A percentile compares a stretch with the other conserved stretches of the same genome.
Evolutionary conservation across 306 rosid species (phyloP).

Genomic region (Oxytropis ochrocephala): DNA sequence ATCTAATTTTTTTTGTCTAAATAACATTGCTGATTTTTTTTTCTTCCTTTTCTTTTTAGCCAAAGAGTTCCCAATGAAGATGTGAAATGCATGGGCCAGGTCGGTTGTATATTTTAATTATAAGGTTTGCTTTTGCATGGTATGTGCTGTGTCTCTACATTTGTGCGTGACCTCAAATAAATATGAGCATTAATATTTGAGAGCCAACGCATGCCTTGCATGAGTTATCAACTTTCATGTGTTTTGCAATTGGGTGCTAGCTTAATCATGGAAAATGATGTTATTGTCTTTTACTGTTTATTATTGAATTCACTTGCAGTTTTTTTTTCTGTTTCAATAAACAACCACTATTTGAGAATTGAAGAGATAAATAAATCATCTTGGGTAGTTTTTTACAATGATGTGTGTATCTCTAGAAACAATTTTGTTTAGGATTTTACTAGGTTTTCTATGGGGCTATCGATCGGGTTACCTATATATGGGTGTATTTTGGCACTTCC

Average conservation of each 20-base stretch:
- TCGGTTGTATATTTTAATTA: constrained; percentile 47
- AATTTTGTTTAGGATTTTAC: too few relatives aligned
- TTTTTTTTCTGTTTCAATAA: constrained; percentile 6
- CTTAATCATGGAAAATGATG: constrained; percentile 31
- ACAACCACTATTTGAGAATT: constrained; percentile 7
- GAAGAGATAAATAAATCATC: background rate
- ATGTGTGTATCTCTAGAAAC: too few relatives aligned
- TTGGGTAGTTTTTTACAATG: background rate
- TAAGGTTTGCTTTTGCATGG: constrained; percentile 28
- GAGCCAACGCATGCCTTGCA: constrained; percentile 46
- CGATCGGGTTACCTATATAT: too few relatives aligned
- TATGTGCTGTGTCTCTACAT: constrained; percentile 17
- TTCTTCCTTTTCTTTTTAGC: background rate
- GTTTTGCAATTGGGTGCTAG: constrained; percentile 23
- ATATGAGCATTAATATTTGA: constrained; percentile 9
- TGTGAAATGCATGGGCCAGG: constrained; percentile 51
- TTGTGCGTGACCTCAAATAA: constrained; percentile 10
- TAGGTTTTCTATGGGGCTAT: too few relatives aligned
- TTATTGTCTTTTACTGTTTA: constrained; percentile 19
- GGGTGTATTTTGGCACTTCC: too few relatives aligned
- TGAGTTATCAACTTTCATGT: constrained; percentile 32
- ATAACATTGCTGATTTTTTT: too few relatives aligned
- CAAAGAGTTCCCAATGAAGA: constrained; percentile 34
- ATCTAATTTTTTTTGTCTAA: too few relatives aligned
- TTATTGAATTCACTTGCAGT: constrained; percentile 9